Base-by-base conservation (phyloP, 1,139 yeast species). In the Hanseniaspora gamundiae region DNA sequence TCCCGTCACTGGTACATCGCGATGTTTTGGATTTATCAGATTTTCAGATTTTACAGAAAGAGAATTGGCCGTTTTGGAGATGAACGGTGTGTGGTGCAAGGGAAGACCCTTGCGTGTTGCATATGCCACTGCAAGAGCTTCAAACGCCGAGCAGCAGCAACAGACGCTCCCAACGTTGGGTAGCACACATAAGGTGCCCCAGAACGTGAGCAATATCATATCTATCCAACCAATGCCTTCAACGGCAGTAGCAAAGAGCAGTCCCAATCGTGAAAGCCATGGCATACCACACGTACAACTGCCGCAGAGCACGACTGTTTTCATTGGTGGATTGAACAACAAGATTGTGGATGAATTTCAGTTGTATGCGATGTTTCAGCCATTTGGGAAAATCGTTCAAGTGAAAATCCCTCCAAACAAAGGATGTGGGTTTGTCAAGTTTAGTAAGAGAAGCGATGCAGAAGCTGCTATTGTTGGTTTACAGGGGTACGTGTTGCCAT, bases 21-120 rank as follows among this genome's bases (percentile, higher is more conserved):
- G 91, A 53, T 94, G 96, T 35, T 86, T 84, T 64, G 97, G 96
- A 1, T 87, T 88, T 62, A 91, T 87, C n/a, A 73, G 94, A 49
- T 86, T 88, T 60, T 67, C 74, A 38, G 73, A 75, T 46, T 82
- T 78, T 51, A 71, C 73, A n/a, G 84, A 81, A 45, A 81, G 87
- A 63, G 78, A 77, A 50, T 69, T 78, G 40, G 94, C 96, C 0
- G 65, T 85, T 36, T 64, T 69, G 24, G 94, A 84, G 56, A 84
- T 85, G 94, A 86, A 83, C 59, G 95, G 94, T 3, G 70, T 71
- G 24, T 69, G 78, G 59, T 65, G 85, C 39, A 86, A 84, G 42
- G 81, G 83, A 13, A 71, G 91, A 49, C 79, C 87, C 26, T 76
- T 88, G 49, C 69, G 93, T 51, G 87, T 87, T 38, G 80, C 85